Conservation (phyloP, 208 protist genomes). For the Novymonas esmeraldas region DNA sequence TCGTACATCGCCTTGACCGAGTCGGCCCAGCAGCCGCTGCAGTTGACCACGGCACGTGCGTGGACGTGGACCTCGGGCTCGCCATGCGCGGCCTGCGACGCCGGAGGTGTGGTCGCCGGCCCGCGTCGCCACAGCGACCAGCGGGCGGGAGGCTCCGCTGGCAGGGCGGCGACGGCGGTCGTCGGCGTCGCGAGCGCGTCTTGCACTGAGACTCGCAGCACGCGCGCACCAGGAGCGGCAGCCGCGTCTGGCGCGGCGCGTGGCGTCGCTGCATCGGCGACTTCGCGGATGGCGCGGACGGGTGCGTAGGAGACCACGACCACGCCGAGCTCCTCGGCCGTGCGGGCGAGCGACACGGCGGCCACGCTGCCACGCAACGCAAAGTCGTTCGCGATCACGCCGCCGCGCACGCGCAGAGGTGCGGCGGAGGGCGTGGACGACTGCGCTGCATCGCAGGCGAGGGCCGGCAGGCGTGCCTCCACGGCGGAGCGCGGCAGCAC, state of each 20-base stretch:
- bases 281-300: slow-evolving; percentile 30
- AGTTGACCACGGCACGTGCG: slow-evolving; percentile 73
- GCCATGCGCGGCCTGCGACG: neutral
- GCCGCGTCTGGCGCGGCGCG: too few species aligned
- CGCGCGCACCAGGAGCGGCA: neutral
- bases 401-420: slow-evolving; percentile 29
- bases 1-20: slow-evolving; percentile 51
- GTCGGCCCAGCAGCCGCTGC: slow-evolving; percentile 65
- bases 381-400: slow-evolving; percentile 46
- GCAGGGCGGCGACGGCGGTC: neutral
- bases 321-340: slow-evolving; percentile 77
- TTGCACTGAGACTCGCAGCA: slow-evolving; percentile 18
- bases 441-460: slow-evolving; percentile 7
- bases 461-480: slow-evolving; percentile 23
- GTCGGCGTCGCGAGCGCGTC: slow-evolving; percentile 17
- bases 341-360: slow-evolving; percentile 56
- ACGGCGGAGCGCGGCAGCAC: slow-evolving; percentile 28
- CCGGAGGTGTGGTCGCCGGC: neutral
- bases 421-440: neutral
- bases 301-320: slow-evolving; percentile 62
- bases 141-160: neutral
- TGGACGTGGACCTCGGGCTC: slow-evolving; percentile 23
- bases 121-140: slow-evolving; percentile 1
- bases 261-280: too few species aligned
- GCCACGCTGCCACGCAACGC: slow-evolving; percentile 45